Percentiles rank a stretch among this genome's conserved stretches.
These are phyloP conservation scores for Podaxis rugospora DNA, from an alignment of 768 basidiomycete species.

Conservation along the genomic window DNA sequence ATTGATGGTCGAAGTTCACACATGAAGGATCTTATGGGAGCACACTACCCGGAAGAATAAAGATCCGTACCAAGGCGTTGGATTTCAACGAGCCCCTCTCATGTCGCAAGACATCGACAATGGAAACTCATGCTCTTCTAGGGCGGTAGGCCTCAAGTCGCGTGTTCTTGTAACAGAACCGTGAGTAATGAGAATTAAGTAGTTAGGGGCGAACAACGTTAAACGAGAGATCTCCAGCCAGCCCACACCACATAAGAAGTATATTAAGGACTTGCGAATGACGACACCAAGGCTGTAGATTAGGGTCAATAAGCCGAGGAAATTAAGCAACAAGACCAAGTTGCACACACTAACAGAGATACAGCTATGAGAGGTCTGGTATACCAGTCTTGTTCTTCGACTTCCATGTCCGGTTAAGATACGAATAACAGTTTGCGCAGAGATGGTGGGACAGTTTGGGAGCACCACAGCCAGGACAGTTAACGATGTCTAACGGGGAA, in stretches of 20 bases:
- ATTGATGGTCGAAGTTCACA: conserved; percentile 7
- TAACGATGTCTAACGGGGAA: conserved; percentile 67
- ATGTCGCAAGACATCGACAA: background rate
- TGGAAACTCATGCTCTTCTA: background rate
- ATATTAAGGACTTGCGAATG: background rate
- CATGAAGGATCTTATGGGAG: background rate
- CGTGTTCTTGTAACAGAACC: background rate
- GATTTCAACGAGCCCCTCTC: background rate
- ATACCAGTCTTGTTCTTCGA: conserved; percentile 29
- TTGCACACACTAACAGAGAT: background rate
- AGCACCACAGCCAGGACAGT: conserved; percentile 85
- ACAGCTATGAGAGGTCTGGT: conserved; percentile 33
- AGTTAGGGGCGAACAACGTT: background rate
- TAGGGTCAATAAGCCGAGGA: background rate
- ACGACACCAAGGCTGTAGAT: background rate
- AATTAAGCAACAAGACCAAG: background rate
- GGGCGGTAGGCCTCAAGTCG: background rate
- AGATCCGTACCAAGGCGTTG: background rate
- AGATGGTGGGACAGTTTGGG: conserved; percentile 88
- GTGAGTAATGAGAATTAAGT: conserved; percentile 2
- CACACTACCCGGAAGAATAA: conserved; percentile 3
- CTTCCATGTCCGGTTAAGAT: conserved; percentile 66
- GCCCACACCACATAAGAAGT: background rate
- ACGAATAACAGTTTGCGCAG: conserved; percentile 77
- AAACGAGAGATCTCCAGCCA: background rate